Evolutionary conservation across 805 yeast genomes (phyloP), one percentile per base, ranked within the genome.

Genomic region (Saccharomyces paradoxus): DNA sequence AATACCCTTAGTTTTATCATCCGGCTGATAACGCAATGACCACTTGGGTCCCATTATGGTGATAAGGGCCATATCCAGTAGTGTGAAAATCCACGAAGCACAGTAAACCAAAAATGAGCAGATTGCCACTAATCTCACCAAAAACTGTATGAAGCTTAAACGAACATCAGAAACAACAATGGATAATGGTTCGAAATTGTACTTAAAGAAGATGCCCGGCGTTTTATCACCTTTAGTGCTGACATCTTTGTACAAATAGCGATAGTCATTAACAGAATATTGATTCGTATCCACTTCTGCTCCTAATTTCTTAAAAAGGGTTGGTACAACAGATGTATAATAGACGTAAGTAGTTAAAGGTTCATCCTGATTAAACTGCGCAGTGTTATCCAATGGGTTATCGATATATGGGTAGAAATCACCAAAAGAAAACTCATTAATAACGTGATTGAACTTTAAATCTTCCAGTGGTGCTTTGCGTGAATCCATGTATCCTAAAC

Each of bases 341-440:
- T 94, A 94, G 52, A 80, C 80, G 70, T 75, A 88, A 1, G 77
- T 69, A 55, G 79, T 82, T 21, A 75, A 56, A 24, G 77, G 73
- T 1, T 78, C 75, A 0, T 74, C 73, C 1, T 89, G 77, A 17
- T 70, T 67, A 22, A 70, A 54, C 60, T 84, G 81, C 0, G 82
- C 86, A 0, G 92, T 84, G 49, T 76, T 77, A 68, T 94, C 98
- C 58, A 94, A 77, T n/a, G 97, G 96, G 65, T 92, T 92, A 61
- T 85, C 78, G 58, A 91, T 77, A 61, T 80, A 86, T 2, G 99
- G 97, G 65, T 82, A 90, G 69, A 86, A 90, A 41, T 82, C 88
- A 13, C 99, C 99, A 71, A 84, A 92, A 10, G 97, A 89, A 58
- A 90, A 81, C 69, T 92, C 98, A 56, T 81, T 81, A 56, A 94